Percentiles rank a stretch among this genome's conserved stretches.
These are phyloP conservation scores for Mycothermus thermophilus DNA, from an alignment of 495 filamentous ascomycete genomes.

Conservation along the genomic window DNA sequence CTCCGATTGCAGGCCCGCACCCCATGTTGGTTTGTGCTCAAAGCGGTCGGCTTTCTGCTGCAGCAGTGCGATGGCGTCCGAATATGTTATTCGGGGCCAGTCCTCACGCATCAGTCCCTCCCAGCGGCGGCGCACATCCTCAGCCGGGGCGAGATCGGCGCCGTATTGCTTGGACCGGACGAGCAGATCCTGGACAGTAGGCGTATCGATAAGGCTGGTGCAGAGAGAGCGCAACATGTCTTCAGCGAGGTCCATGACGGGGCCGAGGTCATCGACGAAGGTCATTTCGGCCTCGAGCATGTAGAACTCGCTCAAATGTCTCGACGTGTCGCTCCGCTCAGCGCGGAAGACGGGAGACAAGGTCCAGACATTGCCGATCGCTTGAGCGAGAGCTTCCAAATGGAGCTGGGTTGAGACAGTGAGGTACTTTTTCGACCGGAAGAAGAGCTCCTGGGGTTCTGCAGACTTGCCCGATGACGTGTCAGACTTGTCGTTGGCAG, in stretches of 20 bases:
- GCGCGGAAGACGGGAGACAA: constrained; percentile 88
- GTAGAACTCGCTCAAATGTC: constrained; percentile 95
- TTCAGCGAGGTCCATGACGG: constrained; percentile 69
- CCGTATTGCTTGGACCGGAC: constrained; percentile 16
- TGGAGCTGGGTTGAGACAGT: constrained; percentile 93
- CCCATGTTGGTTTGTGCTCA: constrained; percentile 51
- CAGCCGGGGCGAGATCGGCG: constrained; percentile 20
- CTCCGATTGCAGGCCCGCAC: constrained; percentile 70
- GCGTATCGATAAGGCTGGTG: constrained; percentile 37
- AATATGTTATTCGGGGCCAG: constrained; percentile 83
- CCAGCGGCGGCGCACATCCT: constrained; percentile 57
- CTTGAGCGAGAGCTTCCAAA: constrained; percentile 80
- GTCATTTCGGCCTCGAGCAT: constrained; percentile 89
- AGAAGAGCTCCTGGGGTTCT: constrained; percentile 42
- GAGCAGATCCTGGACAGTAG: constrained; percentile 46
- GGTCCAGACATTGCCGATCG: constrained; percentile 85
- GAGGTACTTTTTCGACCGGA: constrained; percentile 81
- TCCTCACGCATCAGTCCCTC: constrained; percentile 39
- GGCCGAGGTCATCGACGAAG: constrained; percentile 55
- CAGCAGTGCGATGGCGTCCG: constrained; percentile 56
- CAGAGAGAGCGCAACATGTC: constrained; percentile 53
- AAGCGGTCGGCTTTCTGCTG: constrained; percentile 51
- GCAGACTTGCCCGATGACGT: constrained; percentile 2
- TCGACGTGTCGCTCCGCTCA: constrained; percentile 84
- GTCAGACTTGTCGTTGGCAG: constrained; percentile 18